Percentiles rank a stretch among this genome's conserved stretches.
phyloP scores from a whole-genome alignment of 1,284 basidiomycete species.

The Boletus sp. region DNA sequence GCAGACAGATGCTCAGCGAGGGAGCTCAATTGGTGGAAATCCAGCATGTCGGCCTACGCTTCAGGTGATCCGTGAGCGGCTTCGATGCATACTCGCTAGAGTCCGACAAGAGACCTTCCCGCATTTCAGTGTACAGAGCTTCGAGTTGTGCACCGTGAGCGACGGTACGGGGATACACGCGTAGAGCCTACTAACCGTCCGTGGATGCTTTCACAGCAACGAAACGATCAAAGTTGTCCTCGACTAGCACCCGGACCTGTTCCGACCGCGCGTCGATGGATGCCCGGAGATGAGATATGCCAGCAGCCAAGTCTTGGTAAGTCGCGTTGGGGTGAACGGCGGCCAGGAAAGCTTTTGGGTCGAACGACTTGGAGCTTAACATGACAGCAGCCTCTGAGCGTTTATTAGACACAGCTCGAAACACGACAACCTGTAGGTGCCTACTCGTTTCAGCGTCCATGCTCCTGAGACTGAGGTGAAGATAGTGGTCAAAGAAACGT shows the following conservation, averaged over 20 bases:
- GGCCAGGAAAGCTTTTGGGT: conserved; percentile 91
- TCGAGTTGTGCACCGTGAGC: conserved; percentile 8
- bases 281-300: conserved; percentile 66
- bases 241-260: conserved; percentile 90
- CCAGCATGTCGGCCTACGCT: conserved; percentile 49
- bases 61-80: conserved; percentile 78
- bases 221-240: conserved; percentile 98
- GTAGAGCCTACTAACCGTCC: conserved; percentile 62
- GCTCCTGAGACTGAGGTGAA: conserved; percentile 51
- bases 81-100: conserved; percentile 81
- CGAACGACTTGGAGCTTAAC: conserved; percentile 91
- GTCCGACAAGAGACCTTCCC: conserved; percentile 76
- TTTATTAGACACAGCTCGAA: conserved; percentile 16
- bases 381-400: conserved; percentile 70
- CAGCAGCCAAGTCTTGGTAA: conserved; percentile 83
- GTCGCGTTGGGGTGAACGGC: conserved; percentile 94
- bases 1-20: conserved; percentile 5
- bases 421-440: neutral
- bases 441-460: conserved; percentile 72
- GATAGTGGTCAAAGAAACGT: conserved; percentile 1
- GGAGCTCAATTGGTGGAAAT: neutral
- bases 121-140: conserved; percentile 94
- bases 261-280: conserved; percentile 88
- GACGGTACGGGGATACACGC: neutral
- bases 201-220: conserved; percentile 96